A percentile compares a stretch with the other conserved stretches of the same genome.
Evolutionary conservation across 345 rosid genomes (phyloP).

Genomic region (Angophora floribunda): DNA sequence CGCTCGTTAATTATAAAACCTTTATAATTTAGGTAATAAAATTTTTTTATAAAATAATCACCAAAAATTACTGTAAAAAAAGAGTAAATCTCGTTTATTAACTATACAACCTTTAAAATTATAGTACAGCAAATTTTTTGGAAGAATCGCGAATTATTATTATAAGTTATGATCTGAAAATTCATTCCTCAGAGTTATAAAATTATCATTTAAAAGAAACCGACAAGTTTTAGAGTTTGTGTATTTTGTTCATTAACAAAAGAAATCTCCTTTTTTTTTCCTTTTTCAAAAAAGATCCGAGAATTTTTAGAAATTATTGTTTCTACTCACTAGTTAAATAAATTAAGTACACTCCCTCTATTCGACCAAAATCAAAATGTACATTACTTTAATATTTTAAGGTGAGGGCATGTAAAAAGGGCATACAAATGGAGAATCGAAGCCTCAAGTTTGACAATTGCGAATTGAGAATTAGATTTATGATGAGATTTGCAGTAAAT

Average conservation of each 20-base stretch:
- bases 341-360: neutral
- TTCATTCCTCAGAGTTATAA: neutral
- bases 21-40: neutral
- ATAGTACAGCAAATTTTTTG: neutral
- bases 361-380: no score
- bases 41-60: neutral
- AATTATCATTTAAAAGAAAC: neutral
- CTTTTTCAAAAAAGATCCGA: neutral
- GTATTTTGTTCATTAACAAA: neutral
- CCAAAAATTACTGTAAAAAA: neutral
- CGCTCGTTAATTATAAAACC: neutral
- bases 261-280: neutral
- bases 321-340: neutral
- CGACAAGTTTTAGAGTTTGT: accelerated
- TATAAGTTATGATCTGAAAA: neutral
- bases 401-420: neutral
- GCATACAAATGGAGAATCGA: neutral
- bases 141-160: neutral
- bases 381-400: neutral
- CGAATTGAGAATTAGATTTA: neutral
- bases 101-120: neutral
- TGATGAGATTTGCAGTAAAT: neutral
- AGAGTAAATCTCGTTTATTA: neutral
- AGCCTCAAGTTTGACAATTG: neutral
- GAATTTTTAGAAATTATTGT: neutral